A percentile compares a stretch with the other conserved stretches of the same genome.
These are phyloP conservation scores for Exophiala xenobiotica DNA, from an alignment of 2,329 filamentous ascomycete genomes.

Conservation along the genomic window DNA sequence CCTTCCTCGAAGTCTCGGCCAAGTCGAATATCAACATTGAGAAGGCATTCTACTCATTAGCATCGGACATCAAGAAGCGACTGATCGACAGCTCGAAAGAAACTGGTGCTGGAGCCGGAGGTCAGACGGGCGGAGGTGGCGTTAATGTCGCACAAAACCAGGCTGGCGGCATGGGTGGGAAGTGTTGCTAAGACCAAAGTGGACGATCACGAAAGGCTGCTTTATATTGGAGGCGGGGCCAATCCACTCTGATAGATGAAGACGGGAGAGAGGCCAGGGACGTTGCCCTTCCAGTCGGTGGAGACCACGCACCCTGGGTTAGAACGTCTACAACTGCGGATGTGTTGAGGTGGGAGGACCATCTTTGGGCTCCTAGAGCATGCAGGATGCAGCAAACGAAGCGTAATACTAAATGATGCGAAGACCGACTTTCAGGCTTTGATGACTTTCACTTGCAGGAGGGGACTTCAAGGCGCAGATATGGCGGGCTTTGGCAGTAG, in stretches of 20 bases:
- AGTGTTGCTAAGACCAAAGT: constrained; percentile 67
- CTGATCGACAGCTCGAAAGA: constrained; percentile 85
- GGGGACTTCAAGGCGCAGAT: not conserved
- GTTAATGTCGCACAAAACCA: constrained; percentile 69
- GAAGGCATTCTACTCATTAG: constrained; percentile 94
- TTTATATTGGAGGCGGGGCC: too few relatives aligned
- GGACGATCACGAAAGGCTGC: not conserved
- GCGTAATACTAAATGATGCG: constrained; percentile 1
- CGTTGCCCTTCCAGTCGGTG: too few relatives aligned
- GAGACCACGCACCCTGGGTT: not conserved
- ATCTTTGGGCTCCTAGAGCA: not conserved
- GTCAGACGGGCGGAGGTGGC: constrained; percentile 48
- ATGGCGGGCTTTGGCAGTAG: not conserved
- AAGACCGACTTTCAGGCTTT: not conserved
- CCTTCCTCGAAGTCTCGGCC: constrained; percentile 96
- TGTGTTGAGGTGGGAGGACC: not conserved
- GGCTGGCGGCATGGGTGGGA: constrained; percentile 56
- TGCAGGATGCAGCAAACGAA: not conserved
- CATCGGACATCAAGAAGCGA: constrained; percentile 96
- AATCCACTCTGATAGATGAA: not conserved
- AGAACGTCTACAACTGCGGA: not conserved
- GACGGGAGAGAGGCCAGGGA: not conserved
- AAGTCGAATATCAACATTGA: constrained; percentile 99
- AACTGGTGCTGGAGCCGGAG: constrained; percentile 9
- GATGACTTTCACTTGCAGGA: not conserved